A percentile compares a stretch with the other conserved stretches of the same genome.
Conservation (phyloP, 495 filamentous ascomycete genomes). For the Clohesyomyces aquaticus region DNA sequence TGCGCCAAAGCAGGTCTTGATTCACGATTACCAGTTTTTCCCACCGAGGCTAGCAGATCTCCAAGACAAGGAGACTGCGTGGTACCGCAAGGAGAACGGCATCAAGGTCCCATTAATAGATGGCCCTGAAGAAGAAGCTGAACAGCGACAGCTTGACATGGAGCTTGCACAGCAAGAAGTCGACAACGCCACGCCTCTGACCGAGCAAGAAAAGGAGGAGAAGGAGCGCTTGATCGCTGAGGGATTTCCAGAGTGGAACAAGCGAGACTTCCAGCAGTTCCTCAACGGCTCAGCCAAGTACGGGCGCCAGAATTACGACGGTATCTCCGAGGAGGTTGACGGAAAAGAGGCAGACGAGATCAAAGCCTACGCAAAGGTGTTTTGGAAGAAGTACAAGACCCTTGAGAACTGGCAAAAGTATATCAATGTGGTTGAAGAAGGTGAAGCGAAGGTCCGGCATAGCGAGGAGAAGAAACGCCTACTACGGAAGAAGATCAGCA, state of each 20-base stretch:
- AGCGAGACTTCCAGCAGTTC: constrained; percentile 97
- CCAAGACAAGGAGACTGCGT: constrained; percentile 95
- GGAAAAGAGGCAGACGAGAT: constrained; percentile 85
- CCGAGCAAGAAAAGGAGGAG: constrained; percentile 83
- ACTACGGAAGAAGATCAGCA: constrained; percentile 89
- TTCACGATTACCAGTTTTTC: constrained; percentile 99
- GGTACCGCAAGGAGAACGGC: constrained; percentile 90
- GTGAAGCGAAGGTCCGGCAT: constrained; percentile 86
- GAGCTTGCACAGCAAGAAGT: constrained; percentile 89
- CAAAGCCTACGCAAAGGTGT: constrained; percentile 85
- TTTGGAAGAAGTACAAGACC: constrained; percentile 90
- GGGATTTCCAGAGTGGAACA: constrained; percentile 93
- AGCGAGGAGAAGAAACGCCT: constrained; percentile 91
- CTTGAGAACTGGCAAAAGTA: constrained; percentile 88
- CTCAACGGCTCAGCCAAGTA: constrained; percentile 92
- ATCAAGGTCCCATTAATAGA: constrained; percentile 89
- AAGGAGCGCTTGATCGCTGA: constrained; percentile 78
- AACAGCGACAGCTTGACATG: constrained; percentile 83
- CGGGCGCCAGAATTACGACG: constrained; percentile 79
- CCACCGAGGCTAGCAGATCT: constrained; percentile 78
- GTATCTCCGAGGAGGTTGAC: constrained; percentile 88
- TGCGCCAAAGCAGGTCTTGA: constrained; percentile 86
- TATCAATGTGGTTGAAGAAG: constrained; percentile 82
- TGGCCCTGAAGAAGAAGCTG: constrained; percentile 79
- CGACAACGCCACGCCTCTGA: constrained; percentile 85